phyloP scores from a whole-genome alignment of 73 alveolate genomes.

The Paramecium octaurelia region DNA sequence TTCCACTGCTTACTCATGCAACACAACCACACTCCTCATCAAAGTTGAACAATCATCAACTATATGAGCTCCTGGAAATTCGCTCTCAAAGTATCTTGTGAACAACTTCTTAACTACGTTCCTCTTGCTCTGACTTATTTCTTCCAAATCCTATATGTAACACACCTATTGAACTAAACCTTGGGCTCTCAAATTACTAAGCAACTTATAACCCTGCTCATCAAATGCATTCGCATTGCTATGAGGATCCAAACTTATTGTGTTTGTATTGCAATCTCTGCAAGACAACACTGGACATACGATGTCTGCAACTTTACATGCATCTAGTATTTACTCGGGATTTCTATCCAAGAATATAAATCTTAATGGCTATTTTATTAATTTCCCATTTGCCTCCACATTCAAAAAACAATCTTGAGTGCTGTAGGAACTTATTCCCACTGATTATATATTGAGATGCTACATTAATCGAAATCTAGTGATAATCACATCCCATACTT shows the following conservation, averaged over 20 bases:
- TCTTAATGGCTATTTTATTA: conserved; percentile 35
- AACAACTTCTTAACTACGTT: conserved; percentile 86
- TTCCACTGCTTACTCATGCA: conserved; percentile 74
- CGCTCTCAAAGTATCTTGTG: conserved; percentile 89
- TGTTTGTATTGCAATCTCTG: conserved; percentile 76
- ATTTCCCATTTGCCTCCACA: background rate
- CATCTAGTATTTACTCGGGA: conserved; percentile 72
- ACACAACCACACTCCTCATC: conserved; percentile 76
- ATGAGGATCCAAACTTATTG: conserved; percentile 91
- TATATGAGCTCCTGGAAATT: conserved; percentile 81
- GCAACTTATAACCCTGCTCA: conserved; percentile 88
- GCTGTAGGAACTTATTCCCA: background rate
- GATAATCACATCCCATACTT: background rate
- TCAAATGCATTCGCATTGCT: conserved; percentile 90
- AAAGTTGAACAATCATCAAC: conserved; percentile 66
- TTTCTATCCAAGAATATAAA: conserved; percentile 50
- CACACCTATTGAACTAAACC: conserved; percentile 93
- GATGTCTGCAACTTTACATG: conserved; percentile 91
- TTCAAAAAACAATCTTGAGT: conserved; percentile 12
- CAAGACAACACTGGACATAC: conserved; percentile 86
- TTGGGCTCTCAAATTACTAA: conserved; percentile 85
- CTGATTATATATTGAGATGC: background rate
- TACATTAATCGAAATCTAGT: background rate
- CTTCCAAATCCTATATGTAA: conserved; percentile 83
- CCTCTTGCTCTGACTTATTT: conserved; percentile 74